Percentiles rank a stretch among this genome's conserved stretches.
Conservation (phyloP, 106 monocot species). For the Dendrobium catenatum region DNA sequence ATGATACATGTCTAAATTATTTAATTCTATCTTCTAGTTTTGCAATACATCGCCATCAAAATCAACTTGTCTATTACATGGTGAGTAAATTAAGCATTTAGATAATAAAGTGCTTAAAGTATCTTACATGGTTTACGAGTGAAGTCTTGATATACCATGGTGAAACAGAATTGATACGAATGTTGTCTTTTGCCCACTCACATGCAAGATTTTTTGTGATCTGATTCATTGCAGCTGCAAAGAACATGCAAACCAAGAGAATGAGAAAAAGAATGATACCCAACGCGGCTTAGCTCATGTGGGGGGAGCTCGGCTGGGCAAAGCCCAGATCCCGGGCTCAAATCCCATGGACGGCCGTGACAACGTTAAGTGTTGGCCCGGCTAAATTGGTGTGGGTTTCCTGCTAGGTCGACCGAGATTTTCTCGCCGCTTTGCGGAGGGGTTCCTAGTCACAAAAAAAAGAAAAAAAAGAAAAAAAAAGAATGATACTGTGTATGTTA, state of each 20-base stretch:
- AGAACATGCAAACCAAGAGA: background rate
- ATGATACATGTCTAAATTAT: too few species aligned
- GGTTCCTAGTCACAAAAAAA: too few species aligned
- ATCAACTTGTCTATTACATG: background rate
- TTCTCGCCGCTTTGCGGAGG: too few species aligned
- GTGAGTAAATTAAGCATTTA: background rate
- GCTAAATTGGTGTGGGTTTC: too few species aligned
- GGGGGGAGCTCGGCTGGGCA: too few species aligned
- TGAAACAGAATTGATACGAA: conserved; percentile 42
- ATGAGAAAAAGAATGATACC: background rate
- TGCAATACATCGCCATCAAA: background rate
- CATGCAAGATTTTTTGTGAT: conserved; percentile 52
- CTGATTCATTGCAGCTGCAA: conserved; percentile 52
- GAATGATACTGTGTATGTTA: background rate
- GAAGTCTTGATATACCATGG: conserved; percentile 49
- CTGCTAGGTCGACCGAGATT: too few species aligned
- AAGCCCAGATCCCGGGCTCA: too few species aligned
- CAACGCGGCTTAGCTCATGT: too few species aligned
- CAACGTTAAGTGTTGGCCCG: too few species aligned
- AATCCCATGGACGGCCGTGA: too few species aligned
- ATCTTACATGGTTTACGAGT: background rate
- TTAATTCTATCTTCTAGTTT: background rate
- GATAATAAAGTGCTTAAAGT: background rate
- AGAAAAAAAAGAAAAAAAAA: too few species aligned
- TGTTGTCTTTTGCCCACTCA: conserved; percentile 68